Conservation (phyloP, 2,329 filamentous ascomycete genomes). For the Fusarium nelsonii region DNA sequence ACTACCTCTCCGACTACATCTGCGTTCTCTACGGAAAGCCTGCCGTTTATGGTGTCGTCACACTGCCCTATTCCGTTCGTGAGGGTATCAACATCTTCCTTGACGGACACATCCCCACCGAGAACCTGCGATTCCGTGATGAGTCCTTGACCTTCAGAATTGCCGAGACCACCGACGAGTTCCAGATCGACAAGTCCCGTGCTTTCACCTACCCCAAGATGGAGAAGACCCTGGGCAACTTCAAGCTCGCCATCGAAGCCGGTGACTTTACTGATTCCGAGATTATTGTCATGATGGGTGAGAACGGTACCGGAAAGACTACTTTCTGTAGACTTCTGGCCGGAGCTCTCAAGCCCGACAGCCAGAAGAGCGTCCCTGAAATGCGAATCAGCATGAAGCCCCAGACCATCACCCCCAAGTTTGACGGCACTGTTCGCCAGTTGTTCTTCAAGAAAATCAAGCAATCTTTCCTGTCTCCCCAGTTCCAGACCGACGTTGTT, state of each 20-base stretch:
- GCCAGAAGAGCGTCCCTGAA: conserved; percentile 79
- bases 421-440: conserved; percentile 94
- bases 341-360: conserved; percentile 92
- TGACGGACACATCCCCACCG: conserved; percentile 96
- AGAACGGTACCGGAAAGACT: conserved; percentile 99
- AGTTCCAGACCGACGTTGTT: conserved; percentile 99
- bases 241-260: conserved; percentile 83
- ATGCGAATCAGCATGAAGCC: conserved; percentile 99
- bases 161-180: conserved; percentile 89
- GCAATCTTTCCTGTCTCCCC: conserved; percentile 92
- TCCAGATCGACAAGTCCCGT: conserved; percentile 83
- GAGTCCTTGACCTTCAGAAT: conserved; percentile 97
- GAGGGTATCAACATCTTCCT: conserved; percentile 99
- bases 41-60: conserved; percentile 97
- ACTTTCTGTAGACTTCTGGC: conserved; percentile 98
- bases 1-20: conserved; percentile 98
- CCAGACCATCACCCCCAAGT: conserved; percentile 99
- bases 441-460: conserved; percentile 99
- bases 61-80: conserved; percentile 92
- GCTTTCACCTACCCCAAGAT: conserved; percentile 90
- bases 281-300: conserved; percentile 99
- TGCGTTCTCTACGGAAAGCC: conserved; percentile 97
- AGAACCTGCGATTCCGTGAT: conserved; percentile 98
- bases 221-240: conserved; percentile 92
- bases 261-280: conserved; percentile 97